Base-by-base conservation (phyloP, 805 yeast genomes). In the Myxozyma lipomycoides region DNA sequence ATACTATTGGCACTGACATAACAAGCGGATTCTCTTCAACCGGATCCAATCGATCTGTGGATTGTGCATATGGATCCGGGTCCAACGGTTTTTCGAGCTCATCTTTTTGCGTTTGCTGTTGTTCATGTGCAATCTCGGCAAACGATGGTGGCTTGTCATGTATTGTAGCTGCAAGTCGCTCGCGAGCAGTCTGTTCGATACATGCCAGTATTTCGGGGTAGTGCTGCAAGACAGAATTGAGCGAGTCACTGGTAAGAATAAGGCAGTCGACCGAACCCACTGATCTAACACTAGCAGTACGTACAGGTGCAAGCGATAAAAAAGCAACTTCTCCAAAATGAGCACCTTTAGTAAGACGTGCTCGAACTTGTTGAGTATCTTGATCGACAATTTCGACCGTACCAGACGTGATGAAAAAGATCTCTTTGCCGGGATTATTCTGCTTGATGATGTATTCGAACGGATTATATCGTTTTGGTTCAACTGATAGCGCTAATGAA, bases 321-420 rank as follows among this genome's bases (percentile, higher is more conserved):
- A 84, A 84, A 0, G 86, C 78, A 82, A 84, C 81, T 64, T 84
- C 91, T 21, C 93, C 93, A 67, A 84, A 83, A 66, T 82, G 83
- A 30, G 81, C 75, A 19, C 85, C 86, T 15, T 78, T 67, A 1
- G 78, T 74, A 23, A 85, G 67, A 50, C 86, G 72, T 3, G 86
- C 88, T 35, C 80, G 63, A 1, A 75, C 69, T 32, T 68, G 66
- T 46, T 75, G 78, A 18, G 69, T 67, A 3, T 51, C 40, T 32
- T 66, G 67, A 42, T 70, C 79, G 6, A 83, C 51, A 0, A 83
- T 86, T 63, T 85, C 90, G 3, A 83, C 86, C 59, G 79, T 83
- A 7, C 93, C 93, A 57, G 70, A 73, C 6, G 81, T 77, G 23
- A 84, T 75, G 61, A 84, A 82, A 63, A 75, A 84, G 24, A 85